Percentiles rank a stretch among this genome's conserved stretches.
Conservation (phyloP, 192 early-diverging fungal species). For the Umbelopsis sp. region DNA sequence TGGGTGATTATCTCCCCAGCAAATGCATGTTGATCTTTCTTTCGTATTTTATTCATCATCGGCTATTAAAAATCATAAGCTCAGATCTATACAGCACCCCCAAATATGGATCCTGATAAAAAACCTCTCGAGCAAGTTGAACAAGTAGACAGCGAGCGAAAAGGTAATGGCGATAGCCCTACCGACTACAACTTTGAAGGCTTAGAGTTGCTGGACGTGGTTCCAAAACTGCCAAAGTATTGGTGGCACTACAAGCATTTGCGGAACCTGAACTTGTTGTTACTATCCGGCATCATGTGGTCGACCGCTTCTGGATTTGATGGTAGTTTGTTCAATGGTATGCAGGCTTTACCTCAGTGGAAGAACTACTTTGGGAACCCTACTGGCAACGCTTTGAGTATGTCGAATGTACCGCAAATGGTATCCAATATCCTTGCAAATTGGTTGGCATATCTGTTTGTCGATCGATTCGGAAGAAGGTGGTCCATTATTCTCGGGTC, state of each 20-base stretch:
- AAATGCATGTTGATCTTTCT: slow-evolving; percentile 2
- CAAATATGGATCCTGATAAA: slow-evolving; percentile 5
- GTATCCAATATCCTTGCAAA: not conserved
- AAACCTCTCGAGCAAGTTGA: not conserved
- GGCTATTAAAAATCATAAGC: slow-evolving; percentile 8
- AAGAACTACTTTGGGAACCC: slow-evolving; percentile 10
- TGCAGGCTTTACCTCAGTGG: slow-evolving; percentile 18
- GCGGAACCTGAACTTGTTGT: not conserved
- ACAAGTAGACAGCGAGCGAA: slow-evolving; percentile 3
- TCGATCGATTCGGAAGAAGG: not conserved
- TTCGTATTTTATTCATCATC: slow-evolving; percentile 6
- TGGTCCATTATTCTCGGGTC: slow-evolving; percentile 10
- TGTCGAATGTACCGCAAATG: not conserved
- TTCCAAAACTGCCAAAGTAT: not conserved
- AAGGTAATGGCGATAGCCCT: not conserved
- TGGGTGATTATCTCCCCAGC: not conserved
- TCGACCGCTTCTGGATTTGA: slow-evolving; percentile 6
- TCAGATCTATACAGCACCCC: not conserved
- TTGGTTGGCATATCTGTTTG: not conserved
- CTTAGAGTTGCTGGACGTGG: slow-evolving; percentile 7
- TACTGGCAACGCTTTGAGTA: not conserved
- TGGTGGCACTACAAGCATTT: slow-evolving; percentile 12
- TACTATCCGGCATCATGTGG: not conserved
- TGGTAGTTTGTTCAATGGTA: slow-evolving; percentile 13
- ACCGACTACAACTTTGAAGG: slow-evolving; percentile 8